phyloP scores from a whole-genome alignment of 805 yeast genomes.

The Hanseniaspora mollemarum region DNA sequence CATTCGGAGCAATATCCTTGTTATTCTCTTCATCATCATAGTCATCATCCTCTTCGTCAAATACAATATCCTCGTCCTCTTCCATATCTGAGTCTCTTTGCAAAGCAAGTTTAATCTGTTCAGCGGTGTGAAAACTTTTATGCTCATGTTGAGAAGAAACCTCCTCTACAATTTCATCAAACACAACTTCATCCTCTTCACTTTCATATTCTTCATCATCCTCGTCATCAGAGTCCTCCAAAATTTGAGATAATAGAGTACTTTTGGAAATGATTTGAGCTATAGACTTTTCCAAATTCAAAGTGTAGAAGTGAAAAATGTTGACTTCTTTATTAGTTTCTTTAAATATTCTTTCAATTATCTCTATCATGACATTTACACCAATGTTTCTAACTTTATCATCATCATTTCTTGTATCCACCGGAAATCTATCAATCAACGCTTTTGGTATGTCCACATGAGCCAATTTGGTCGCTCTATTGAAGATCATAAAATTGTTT shows the following conservation, averaged over 20 bases:
- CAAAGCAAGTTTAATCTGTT: slow-evolving; percentile 23
- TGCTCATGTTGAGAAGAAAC: neutral
- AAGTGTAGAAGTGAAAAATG: slow-evolving; percentile 86
- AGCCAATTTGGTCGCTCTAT: slow-evolving; percentile 77
- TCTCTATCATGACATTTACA: slow-evolving; percentile 56
- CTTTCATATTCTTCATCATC: slow-evolving; percentile 32
- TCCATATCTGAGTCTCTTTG: slow-evolving; percentile 32
- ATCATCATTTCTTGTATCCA: slow-evolving; percentile 52
- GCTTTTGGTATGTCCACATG: slow-evolving; percentile 69
- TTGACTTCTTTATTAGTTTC: slow-evolving; percentile 48
- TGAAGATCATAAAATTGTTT: slow-evolving; percentile 68
- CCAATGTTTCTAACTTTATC: slow-evolving; percentile 73
- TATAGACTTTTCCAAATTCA: slow-evolving; percentile 83
- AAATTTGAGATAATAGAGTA: slow-evolving; percentile 39
- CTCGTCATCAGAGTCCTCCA: slow-evolving; percentile 27
- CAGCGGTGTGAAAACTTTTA: slow-evolving; percentile 18
- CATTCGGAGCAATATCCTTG: slow-evolving; percentile 14
- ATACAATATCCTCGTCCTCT: slow-evolving; percentile 28
- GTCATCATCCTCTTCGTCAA: slow-evolving; percentile 19
- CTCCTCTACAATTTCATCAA: neutral
- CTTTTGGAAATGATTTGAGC: slow-evolving; percentile 70
- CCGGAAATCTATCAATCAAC: slow-evolving; percentile 45
- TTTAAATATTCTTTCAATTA: slow-evolving; percentile 45
- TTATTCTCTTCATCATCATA: slow-evolving; percentile 9
- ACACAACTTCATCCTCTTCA: slow-evolving; percentile 24